Conservation (phyloP, 495 filamentous ascomycete species). For the Aspergillus steynii region DNA sequence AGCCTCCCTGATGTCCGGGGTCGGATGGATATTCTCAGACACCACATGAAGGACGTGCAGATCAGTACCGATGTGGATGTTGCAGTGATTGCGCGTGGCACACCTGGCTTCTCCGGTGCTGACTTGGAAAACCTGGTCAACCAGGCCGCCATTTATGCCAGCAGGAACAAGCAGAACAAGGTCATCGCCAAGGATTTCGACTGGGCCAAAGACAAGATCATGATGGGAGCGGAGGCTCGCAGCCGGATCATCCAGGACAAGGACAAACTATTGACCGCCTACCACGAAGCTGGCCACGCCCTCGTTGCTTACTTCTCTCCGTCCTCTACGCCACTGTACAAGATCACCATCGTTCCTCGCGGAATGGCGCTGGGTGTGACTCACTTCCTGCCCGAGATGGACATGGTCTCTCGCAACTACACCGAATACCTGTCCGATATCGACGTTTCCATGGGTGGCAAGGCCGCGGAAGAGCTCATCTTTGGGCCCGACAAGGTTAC, state of each 20-base stretch:
- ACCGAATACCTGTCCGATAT: conserved; percentile 69
- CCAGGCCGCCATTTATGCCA: conserved; percentile 89
- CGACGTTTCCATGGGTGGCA: conserved; percentile 85
- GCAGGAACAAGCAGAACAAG: conserved; percentile 69
- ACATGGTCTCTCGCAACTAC: conserved; percentile 77
- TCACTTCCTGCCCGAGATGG: conserved; percentile 81
- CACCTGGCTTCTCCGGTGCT: conserved; percentile 89
- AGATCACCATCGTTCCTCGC: conserved; percentile 93
- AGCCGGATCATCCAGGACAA: conserved; percentile 85
- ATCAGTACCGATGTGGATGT: conserved; percentile 77
- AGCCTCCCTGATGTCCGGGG: conserved; percentile 94
- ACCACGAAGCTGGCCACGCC: conserved; percentile 96
- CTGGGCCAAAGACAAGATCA: conserved; percentile 97
- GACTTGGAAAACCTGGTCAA: conserved; percentile 96
- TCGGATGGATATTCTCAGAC: conserved; percentile 84
- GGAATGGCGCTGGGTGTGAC: conserved; percentile 85
- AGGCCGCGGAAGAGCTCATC: conserved; percentile 90
- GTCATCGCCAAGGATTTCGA: conserved; percentile 84
- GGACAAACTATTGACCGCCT: conserved; percentile 87
- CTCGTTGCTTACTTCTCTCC: conserved; percentile 81
- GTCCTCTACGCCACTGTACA: conserved; percentile 77
- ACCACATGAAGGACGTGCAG: conserved; percentile 88
- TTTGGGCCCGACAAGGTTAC: conserved; percentile 87
- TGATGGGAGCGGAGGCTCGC: conserved; percentile 92
- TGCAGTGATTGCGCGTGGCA: conserved; percentile 77